Conservation (phyloP, 106 monocot species). For the Chionographis japonica region DNA sequence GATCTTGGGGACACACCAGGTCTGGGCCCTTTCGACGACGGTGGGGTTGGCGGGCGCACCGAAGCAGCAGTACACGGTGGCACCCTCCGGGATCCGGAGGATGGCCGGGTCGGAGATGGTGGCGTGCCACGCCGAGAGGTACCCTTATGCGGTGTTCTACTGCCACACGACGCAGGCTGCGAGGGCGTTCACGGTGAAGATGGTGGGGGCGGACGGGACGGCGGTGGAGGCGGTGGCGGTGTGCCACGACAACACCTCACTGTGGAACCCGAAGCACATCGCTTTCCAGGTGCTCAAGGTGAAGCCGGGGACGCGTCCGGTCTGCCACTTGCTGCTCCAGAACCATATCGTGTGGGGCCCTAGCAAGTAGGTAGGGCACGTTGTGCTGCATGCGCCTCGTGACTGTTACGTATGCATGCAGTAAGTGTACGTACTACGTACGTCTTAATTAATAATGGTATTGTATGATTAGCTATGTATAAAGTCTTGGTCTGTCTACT, state of each 20-base stretch:
- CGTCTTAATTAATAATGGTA: too few species aligned
- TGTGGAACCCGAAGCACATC: conserved; percentile 43
- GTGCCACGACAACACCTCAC: conserved; percentile 46
- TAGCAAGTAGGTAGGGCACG: neutral
- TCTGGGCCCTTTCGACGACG: conserved; percentile 28
- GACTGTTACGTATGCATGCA: too few species aligned
- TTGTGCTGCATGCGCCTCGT: too few species aligned
- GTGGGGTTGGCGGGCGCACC: conserved; percentile 7
- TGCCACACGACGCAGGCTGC: conserved; percentile 41
- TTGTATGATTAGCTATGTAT: too few species aligned
- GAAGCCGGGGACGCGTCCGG: conserved; percentile 49
- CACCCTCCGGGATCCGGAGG: neutral
- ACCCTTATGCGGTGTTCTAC: conserved; percentile 55
- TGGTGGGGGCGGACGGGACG: conserved; percentile 33
- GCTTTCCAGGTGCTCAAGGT: conserved; percentile 58
- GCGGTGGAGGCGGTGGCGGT: conserved; percentile 52
- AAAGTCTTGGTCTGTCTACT: too few species aligned
- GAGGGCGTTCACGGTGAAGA: conserved; percentile 24
- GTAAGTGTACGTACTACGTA: too few species aligned
- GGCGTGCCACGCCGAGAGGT: conserved; percentile 47
- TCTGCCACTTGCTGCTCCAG: conserved; percentile 67
- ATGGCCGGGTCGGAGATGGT: conserved; percentile 20
- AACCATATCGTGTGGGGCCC: conserved; percentile 44
- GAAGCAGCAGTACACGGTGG: conserved; percentile 27
- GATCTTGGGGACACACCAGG: conserved; percentile 20